These are phyloP conservation scores for Artemisia tridentata DNA, from an alignment of 129 eudicot genomes.

Conservation along the genomic window DNA sequence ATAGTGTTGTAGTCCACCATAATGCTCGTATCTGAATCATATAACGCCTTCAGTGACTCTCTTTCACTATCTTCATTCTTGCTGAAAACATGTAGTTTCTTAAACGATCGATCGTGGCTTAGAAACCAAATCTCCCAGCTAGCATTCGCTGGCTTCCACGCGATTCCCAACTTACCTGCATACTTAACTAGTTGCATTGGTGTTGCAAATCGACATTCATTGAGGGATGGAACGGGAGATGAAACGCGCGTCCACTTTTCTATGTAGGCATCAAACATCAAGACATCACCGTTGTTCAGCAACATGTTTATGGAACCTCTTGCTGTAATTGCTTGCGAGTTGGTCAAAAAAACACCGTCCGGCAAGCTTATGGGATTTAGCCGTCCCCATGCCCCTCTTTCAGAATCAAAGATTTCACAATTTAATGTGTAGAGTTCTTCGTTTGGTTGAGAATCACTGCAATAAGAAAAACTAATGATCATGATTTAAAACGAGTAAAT, in stretches of 20 bases:
- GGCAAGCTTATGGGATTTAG: not conserved
- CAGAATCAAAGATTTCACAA: slow-evolving; percentile 22
- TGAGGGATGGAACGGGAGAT: not conserved
- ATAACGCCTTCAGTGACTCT: not conserved
- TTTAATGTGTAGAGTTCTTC: not conserved
- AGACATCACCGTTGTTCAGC: not conserved
- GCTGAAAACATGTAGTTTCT: not conserved
- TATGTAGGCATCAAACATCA: slow-evolving; percentile 10
- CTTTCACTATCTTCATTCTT: not conserved
- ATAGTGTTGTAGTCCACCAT: not conserved
- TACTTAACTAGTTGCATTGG: not conserved
- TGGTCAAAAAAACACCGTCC: not conserved
- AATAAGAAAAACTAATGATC: not conserved
- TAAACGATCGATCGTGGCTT: not conserved
- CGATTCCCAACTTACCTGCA: slow-evolving; percentile 10
- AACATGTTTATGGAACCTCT: slow-evolving; percentile 23
- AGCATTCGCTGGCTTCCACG: not conserved
- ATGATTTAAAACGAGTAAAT: not conserved
- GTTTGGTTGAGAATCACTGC: no score
- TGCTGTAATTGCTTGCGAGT: slow-evolving; percentile 8
- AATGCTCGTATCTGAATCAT: slow-evolving; percentile 16
- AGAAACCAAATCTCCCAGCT: slow-evolving; percentile 18
- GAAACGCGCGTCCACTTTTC: slow-evolving; percentile 1
- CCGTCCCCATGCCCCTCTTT: slow-evolving; percentile 5
- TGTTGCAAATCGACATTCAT: not conserved